Evolutionary conservation across 768 basidiomycete species (phyloP).

Genomic region (Dioszegia aurantiaca): DNA sequence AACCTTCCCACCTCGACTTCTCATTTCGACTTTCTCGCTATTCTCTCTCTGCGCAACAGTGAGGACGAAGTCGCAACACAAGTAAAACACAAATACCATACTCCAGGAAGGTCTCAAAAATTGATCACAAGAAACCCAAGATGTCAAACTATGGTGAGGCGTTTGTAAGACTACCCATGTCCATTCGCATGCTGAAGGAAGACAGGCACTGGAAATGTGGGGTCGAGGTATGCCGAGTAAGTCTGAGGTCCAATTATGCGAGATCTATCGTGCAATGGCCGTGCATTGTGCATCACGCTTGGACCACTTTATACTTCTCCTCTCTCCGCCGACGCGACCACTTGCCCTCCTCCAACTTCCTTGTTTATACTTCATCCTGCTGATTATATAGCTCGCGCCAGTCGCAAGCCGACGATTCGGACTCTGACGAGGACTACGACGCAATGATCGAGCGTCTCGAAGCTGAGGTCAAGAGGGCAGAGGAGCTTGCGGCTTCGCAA

Average conservation of each 20-base stretch:
- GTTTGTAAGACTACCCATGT: background rate
- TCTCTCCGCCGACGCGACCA: too few species aligned
- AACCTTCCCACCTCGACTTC: too few species aligned
- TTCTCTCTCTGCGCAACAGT: too few species aligned
- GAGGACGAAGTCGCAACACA: background rate
- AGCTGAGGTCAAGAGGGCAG: background rate
- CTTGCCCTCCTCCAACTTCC: background rate
- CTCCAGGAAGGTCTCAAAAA: too few species aligned
- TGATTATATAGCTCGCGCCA: background rate
- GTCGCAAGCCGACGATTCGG: background rate
- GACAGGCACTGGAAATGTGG: background rate
- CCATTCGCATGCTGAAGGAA: background rate
- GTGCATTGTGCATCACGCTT: too few species aligned
- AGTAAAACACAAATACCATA: too few species aligned
- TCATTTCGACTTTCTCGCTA: too few species aligned
- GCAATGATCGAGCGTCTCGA: background rate
- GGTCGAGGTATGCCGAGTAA: background rate
- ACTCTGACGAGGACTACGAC: slow-evolving; percentile 2
- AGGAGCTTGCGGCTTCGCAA: background rate
- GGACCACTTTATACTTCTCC: background rate
- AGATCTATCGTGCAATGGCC: background rate
- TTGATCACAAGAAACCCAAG: background rate
- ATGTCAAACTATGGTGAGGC: slow-evolving; percentile 5
- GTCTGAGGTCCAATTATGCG: background rate
- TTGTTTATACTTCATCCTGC: background rate